Percentiles rank a stretch among this genome's conserved stretches.
Conservation (phyloP, 306 rosid genomes). For the Mimosa pudica region DNA sequence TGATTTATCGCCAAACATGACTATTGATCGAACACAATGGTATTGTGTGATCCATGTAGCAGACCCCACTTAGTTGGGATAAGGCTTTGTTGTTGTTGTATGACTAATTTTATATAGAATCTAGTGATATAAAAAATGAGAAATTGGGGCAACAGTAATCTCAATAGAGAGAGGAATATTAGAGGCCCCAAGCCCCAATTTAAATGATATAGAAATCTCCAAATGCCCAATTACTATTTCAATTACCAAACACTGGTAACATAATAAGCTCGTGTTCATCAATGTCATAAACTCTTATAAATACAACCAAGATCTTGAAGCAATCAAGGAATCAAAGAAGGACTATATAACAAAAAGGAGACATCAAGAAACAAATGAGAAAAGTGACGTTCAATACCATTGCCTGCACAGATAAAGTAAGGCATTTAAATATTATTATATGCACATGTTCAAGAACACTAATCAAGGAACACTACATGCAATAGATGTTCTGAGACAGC, state of each 20-base stretch:
- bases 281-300: background rate
- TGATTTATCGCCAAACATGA: too few species aligned
- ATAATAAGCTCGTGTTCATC: background rate
- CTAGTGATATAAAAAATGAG: too few species aligned
- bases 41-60: too few species aligned
- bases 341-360: background rate
- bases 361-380: background rate
- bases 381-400: background rate
- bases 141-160: too few species aligned
- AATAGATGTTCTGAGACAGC: background rate
- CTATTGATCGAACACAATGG: too few species aligned
- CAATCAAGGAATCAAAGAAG: background rate
- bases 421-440: background rate
- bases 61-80: too few species aligned
- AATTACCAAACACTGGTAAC: background rate
- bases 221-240: background rate
- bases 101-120: too few species aligned
- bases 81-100: too few species aligned
- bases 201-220: background rate
- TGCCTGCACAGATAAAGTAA: background rate
- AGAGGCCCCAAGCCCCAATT: background rate
- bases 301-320: background rate
- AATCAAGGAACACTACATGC: background rate
- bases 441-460: background rate
- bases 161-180: too few species aligned